Evolutionary conservation across 75 land plant species (phyloP).

Genomic region (Pinus taeda): DNA sequence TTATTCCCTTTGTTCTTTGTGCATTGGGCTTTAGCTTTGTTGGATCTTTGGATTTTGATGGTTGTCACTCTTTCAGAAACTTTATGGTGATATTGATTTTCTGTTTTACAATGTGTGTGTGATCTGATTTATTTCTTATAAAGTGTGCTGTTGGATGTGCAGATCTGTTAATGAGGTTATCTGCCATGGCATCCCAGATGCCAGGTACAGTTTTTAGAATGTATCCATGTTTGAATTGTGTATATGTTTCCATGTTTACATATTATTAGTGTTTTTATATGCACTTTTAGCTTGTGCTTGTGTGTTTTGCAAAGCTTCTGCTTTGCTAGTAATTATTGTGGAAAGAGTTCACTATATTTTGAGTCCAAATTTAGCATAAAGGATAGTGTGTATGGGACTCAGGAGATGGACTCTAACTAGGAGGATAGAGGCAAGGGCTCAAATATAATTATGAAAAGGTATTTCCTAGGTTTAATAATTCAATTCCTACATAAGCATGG

Average conservation of each 20-base stretch:
- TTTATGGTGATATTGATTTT: neutral
- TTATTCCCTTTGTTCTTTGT: neutral
- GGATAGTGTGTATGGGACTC: neutral
- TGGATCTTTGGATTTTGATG: neutral
- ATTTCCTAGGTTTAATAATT: neutral
- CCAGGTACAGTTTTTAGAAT: constrained; percentile 51
- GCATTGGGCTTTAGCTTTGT: neutral
- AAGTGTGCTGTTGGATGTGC: constrained; percentile 3
- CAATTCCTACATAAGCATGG: too few relatives aligned
- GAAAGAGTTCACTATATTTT: neutral
- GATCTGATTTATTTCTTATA: neutral
- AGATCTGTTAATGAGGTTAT: constrained; percentile 99
- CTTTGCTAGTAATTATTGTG: too few relatives aligned
- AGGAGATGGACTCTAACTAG: neutral
- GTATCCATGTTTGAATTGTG: neutral
- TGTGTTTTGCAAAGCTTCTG: neutral
- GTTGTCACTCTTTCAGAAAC: neutral
- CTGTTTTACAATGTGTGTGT: neutral
- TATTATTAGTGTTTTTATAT: neutral
- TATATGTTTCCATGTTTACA: constrained; percentile 1
- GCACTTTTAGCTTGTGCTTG: neutral
- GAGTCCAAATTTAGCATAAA: neutral
- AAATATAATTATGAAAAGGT: neutral
- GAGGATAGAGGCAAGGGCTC: neutral
- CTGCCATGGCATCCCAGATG: constrained; percentile 99